phyloP scores from a whole-genome alignment of 148 eudicot species.

The Diospyros kaki region DNA sequence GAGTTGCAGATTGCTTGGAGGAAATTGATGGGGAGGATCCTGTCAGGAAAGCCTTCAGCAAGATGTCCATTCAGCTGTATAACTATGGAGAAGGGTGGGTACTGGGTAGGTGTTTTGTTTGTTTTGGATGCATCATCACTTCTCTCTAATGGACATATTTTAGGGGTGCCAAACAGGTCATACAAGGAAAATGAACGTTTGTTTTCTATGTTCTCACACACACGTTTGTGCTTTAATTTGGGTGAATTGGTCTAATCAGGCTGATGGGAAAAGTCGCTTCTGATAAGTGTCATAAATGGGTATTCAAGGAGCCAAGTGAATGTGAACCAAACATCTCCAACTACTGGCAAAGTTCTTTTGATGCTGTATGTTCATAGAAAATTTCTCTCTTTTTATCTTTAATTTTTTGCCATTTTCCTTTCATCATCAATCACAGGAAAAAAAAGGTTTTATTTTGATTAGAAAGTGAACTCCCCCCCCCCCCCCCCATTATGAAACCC shows the following conservation, averaged over 20 bases:
- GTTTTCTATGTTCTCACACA: constrained; percentile 3
- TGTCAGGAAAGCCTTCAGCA: constrained; percentile 93
- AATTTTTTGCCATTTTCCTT: not conserved
- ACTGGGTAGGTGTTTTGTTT: constrained; percentile 70
- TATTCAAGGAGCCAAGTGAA: constrained; percentile 97
- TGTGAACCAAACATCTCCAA: constrained; percentile 89
- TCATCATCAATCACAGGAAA: too few relatives aligned
- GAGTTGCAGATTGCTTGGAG: constrained; percentile 70
- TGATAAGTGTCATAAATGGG: constrained; percentile 99
- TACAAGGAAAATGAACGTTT: not conserved
- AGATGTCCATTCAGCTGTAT: constrained; percentile 97
- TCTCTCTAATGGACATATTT: not conserved
- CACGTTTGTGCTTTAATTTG: not conserved
- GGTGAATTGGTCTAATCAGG: constrained; percentile 42
- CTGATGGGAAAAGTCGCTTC: constrained; percentile 99
- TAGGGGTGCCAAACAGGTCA: not conserved
- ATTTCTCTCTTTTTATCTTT: not conserved
- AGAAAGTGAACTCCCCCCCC: constrained; percentile 9
- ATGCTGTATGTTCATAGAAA: constrained; percentile 69
- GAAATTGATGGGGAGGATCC: constrained; percentile 87
- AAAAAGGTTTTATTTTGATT: too few relatives aligned
- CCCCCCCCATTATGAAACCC: not conserved
- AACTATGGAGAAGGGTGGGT: constrained; percentile 99
- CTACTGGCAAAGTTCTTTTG: constrained; percentile 98
- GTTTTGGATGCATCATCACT: not conserved